These are phyloP conservation scores for Lipomyces yamadae DNA, from an alignment of 805 yeast species.

Conservation along the genomic window DNA sequence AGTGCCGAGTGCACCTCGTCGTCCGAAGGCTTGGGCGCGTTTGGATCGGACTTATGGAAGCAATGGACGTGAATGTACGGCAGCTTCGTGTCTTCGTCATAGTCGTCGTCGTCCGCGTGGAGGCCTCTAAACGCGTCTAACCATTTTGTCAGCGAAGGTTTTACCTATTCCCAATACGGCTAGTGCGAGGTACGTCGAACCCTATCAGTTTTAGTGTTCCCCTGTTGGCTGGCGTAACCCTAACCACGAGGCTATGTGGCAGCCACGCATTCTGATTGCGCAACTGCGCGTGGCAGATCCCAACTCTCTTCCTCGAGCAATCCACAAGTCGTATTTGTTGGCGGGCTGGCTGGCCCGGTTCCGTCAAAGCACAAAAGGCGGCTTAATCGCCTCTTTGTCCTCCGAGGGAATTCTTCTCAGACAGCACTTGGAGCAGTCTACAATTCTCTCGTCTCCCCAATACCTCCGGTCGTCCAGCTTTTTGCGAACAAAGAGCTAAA, in stretches of 20 bases:
- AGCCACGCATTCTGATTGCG: neutral
- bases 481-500: neutral
- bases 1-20: conserved; percentile 73
- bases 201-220: no score
- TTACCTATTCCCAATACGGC: neutral
- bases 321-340: neutral
- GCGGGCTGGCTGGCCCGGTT: neutral
- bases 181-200: neutral
- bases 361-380: neutral
- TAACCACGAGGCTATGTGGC: no score
- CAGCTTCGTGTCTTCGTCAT: conserved; percentile 50
- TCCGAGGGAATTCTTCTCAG: no score
- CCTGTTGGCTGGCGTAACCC: no score
- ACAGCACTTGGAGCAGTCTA: neutral
- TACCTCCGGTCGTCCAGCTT: neutral
- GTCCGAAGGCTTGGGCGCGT: conserved; percentile 70
- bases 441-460: neutral
- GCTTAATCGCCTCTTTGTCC: neutral
- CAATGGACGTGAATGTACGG: conserved; percentile 89
- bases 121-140: conserved; percentile 77
- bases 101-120: conserved; percentile 52
- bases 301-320: neutral
- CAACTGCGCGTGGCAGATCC: neutral
- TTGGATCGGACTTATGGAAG: conserved; percentile 84
- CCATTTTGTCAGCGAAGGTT: neutral